Percentiles rank a stretch among this genome's conserved stretches.
These are phyloP conservation scores for Exobasidium cylindrosporum DNA, from an alignment of 1,284 basidiomycete species.

Conservation along the genomic window DNA sequence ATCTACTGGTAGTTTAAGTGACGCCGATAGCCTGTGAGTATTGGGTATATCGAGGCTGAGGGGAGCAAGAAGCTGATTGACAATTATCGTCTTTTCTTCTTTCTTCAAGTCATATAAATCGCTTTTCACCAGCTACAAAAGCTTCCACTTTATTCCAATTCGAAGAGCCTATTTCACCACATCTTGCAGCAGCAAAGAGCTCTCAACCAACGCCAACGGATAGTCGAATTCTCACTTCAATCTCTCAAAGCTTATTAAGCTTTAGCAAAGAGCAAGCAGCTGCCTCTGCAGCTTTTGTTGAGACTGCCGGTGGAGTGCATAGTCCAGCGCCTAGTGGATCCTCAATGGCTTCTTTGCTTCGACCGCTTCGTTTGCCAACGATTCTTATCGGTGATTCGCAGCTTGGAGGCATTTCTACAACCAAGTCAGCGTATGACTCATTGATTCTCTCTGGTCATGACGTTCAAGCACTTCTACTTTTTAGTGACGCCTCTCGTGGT, in stretches of 20 bases:
- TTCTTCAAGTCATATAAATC: slow-evolving; percentile 27
- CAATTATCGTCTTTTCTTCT: background rate
- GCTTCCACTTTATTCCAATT: slow-evolving; percentile 78
- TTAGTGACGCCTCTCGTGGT: slow-evolving; percentile 63
- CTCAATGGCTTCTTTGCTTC: slow-evolving; percentile 63
- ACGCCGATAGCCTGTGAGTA: slow-evolving; percentile 37
- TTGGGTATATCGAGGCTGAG: no score
- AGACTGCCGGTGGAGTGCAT: slow-evolving; percentile 94
- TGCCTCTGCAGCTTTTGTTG: slow-evolving; percentile 67
- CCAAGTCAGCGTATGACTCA: slow-evolving; percentile 88
- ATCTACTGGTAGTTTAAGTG: slow-evolving; percentile 38
- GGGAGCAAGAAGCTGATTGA: no score
- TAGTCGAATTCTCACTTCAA: background rate
- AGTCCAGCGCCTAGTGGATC: slow-evolving; percentile 82
- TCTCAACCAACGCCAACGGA: background rate
- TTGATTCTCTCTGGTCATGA: slow-evolving; percentile 84
- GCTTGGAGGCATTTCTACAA: slow-evolving; percentile 92
- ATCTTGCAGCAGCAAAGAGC: slow-evolving; percentile 66
- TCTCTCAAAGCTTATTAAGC: background rate
- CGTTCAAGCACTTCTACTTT: slow-evolving; percentile 80
- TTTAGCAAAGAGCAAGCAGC: background rate
- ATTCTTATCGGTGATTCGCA: slow-evolving; percentile 82
- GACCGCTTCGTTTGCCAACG: slow-evolving; percentile 74
- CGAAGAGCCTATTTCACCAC: slow-evolving; percentile 85
- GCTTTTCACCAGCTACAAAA: slow-evolving; percentile 42